Conservation (phyloP, 768 basidiomycete genomes). For the Tephrocybe sp. region DNA sequence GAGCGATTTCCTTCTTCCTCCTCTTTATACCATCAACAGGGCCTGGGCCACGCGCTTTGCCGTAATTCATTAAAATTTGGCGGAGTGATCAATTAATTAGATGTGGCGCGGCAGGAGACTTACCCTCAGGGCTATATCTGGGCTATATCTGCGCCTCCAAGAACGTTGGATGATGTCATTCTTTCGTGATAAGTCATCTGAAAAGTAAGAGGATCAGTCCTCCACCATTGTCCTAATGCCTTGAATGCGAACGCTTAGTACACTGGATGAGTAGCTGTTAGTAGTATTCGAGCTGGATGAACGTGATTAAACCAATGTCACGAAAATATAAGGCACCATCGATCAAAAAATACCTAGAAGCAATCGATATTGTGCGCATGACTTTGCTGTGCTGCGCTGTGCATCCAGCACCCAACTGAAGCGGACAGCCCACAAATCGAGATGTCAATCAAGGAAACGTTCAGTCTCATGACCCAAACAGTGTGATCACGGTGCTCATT, state of each 20-base stretch:
- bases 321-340: conserved; percentile 3
- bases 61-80: background rate
- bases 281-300: background rate
- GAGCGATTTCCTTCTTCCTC: background rate
- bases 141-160: background rate
- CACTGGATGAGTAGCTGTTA: background rate
- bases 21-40: background rate
- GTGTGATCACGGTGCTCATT: background rate
- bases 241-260: background rate
- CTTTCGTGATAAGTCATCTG: background rate
- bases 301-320: background rate
- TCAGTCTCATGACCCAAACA: conserved; percentile 1
- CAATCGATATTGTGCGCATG: background rate
- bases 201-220: background rate
- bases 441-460: background rate
- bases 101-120: conserved; percentile 13
- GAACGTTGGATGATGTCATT: conserved; percentile 2
- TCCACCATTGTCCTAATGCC: background rate
- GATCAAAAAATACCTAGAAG: background rate
- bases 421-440: background rate
- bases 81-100: background rate
- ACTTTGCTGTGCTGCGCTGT: background rate
- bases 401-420: background rate
- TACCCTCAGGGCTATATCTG: conserved; percentile 3
- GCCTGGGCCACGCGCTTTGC: background rate